A percentile compares a stretch with the other conserved stretches of the same genome.
phyloP scores from a whole-genome alignment of 805 yeast genomes.

The Wickerhamiella kurtzmanii region DNA sequence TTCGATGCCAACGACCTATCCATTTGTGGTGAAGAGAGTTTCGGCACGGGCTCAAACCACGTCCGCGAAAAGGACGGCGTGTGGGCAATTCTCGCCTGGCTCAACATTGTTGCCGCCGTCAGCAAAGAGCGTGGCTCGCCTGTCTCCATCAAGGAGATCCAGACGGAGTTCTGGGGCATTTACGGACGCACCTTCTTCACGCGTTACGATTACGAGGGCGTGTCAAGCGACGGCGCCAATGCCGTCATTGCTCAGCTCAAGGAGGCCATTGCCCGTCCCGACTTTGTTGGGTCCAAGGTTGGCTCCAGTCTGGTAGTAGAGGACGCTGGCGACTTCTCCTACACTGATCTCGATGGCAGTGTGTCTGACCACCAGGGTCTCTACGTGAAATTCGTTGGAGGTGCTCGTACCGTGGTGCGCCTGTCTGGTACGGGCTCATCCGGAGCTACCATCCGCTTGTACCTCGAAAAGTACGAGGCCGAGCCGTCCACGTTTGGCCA shows the following conservation, averaged over 20 bases:
- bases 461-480: conserved; percentile 67
- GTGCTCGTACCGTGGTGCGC: conserved; percentile 77
- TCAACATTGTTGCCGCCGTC: conserved; percentile 82
- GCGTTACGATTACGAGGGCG: conserved; percentile 85
- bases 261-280: conserved; percentile 26
- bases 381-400: conserved; percentile 64
- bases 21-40: conserved; percentile 96
- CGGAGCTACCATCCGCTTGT: conserved; percentile 91
- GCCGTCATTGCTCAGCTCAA: conserved; percentile 46
- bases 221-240: conserved; percentile 59
- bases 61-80: conserved; percentile 95
- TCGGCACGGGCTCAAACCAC: conserved; percentile 96
- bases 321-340: conserved; percentile 79
- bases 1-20: conserved; percentile 88
- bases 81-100: conserved; percentile 97
- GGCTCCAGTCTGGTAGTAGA: conserved; percentile 38
- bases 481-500: conserved; percentile 38
- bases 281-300: conserved; percentile 41
- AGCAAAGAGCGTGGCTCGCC: conserved; percentile 43
- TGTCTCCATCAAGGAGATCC: conserved; percentile 67
- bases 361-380: conserved; percentile 82
- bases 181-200: conserved; percentile 97
- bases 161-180: conserved; percentile 72
- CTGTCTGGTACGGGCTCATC: conserved; percentile 95
- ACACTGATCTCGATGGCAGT: conserved; percentile 89